Conservation (phyloP, 176 grass and related monocot genomes). For the Oryza longistaminata region DNA sequence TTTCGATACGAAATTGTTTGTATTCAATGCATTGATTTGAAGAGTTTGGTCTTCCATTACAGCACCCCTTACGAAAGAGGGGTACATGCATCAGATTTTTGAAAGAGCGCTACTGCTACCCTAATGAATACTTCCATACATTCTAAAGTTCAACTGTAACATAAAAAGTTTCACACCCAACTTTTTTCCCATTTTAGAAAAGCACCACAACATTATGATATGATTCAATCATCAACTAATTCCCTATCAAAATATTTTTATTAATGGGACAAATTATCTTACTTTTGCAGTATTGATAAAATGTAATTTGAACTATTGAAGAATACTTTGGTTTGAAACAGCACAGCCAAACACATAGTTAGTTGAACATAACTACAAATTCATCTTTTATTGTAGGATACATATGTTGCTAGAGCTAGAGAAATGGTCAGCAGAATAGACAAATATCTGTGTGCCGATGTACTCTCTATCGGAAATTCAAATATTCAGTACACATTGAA, state of each 20-base stretch:
- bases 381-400: not conserved
- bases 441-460: not conserved
- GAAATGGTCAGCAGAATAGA: not conserved
- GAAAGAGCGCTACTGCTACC: not conserved
- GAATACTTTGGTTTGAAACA: not conserved
- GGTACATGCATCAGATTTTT: not conserved
- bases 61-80: not conserved
- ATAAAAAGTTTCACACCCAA: not conserved
- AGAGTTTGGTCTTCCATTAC: not conserved
- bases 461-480: not conserved
- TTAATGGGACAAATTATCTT: not conserved
- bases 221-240: constrained; percentile 16
- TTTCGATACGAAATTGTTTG: too few relatives aligned
- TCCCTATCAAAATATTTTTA: not conserved
- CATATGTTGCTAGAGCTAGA: not conserved
- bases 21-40: not conserved
- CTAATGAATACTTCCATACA: not conserved
- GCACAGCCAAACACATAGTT: not conserved
- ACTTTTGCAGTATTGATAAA: not conserved
- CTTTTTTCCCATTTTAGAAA: not conserved
- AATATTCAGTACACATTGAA: not conserved
- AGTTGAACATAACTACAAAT: not conserved
- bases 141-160: not conserved
- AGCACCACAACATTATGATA: not conserved
- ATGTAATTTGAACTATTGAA: not conserved